These are phyloP conservation scores for Citrullus amarus DNA, from an alignment of 306 rosid genomes.

Conservation along the genomic window DNA sequence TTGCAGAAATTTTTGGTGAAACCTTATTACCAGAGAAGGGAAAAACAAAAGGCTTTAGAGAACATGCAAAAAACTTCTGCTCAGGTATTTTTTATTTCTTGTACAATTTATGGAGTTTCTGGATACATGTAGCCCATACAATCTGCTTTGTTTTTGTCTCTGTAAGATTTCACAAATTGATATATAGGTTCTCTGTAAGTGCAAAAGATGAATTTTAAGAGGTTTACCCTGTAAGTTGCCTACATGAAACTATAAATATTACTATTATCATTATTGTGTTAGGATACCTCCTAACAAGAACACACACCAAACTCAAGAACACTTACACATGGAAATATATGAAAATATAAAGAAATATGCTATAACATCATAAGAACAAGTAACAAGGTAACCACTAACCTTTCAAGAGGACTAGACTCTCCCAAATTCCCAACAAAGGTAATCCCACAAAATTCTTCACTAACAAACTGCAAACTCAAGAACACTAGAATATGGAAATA, in stretches of 20 bases:
- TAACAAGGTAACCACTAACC: too few species aligned
- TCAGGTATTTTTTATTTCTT: conserved; percentile 32
- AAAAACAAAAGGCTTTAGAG: conserved; percentile 68
- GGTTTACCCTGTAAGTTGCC: neutral
- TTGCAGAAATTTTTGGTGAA: conserved; percentile 64
- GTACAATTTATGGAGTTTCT: neutral
- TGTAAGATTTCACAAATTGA: neutral
- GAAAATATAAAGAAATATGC: too few species aligned
- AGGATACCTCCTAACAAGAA: too few species aligned
- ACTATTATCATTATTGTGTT: neutral
- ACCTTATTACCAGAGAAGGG: conserved; percentile 70
- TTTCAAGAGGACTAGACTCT: too few species aligned
- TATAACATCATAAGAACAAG: too few species aligned
- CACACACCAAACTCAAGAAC: too few species aligned
- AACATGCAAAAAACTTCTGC: conserved; percentile 50
- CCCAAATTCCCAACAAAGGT: too few species aligned
- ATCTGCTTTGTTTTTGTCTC: neutral
- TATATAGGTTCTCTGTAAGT: neutral
- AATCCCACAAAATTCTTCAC: too few species aligned
- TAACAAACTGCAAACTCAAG: too few species aligned
- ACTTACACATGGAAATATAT: too few species aligned
- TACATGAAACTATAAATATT: neutral
- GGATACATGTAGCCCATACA: neutral
- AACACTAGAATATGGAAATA: too few species aligned
- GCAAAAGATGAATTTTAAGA: neutral